phyloP scores from a whole-genome alignment of 2,329 filamentous ascomycete genomes.

The Epichloe scottii region DNA sequence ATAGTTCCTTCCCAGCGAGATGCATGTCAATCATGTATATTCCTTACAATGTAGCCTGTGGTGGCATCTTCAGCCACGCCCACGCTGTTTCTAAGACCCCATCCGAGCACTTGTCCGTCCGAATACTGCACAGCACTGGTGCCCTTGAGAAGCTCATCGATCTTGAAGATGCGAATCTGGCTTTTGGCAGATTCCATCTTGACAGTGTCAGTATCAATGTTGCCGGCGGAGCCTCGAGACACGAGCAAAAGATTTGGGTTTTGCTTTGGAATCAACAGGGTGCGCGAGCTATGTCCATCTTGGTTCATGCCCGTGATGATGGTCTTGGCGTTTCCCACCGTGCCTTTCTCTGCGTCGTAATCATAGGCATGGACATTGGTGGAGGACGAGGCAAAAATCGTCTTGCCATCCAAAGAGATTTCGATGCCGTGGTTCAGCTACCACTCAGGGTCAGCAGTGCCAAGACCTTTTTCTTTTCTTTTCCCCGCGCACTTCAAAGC shows the following conservation, averaged over 20 bases:
- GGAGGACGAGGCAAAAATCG: conserved; percentile 37
- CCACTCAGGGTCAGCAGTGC: background rate
- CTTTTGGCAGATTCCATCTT: conserved; percentile 39
- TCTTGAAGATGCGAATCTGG: conserved; percentile 42
- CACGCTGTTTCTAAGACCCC: conserved; percentile 59
- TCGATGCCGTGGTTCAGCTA: conserved; percentile 39
- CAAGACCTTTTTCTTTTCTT: background rate
- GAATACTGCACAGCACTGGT: conserved; percentile 23
- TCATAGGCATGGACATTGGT: conserved; percentile 44
- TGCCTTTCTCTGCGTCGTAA: conserved; percentile 40
- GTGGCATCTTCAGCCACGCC: conserved; percentile 47
- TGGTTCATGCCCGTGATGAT: conserved; percentile 46
- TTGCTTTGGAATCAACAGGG: conserved; percentile 42
- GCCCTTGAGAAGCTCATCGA: conserved; percentile 17
- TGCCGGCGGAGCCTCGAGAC: conserved; percentile 45
- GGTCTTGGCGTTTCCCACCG: conserved; percentile 28
- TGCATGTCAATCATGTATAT: background rate
- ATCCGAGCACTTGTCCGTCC: conserved; percentile 37
- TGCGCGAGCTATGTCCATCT: conserved; percentile 49
- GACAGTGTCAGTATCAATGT: conserved; percentile 39
- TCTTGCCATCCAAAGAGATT: conserved; percentile 31
- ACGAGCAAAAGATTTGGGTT: conserved; percentile 45
- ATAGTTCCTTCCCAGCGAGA: background rate
- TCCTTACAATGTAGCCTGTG: conserved; percentile 28
- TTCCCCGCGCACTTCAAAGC: too few relatives aligned